Conservation (phyloP, 2,329 filamentous ascomycete species). For the Talaromyces sp. region DNA sequence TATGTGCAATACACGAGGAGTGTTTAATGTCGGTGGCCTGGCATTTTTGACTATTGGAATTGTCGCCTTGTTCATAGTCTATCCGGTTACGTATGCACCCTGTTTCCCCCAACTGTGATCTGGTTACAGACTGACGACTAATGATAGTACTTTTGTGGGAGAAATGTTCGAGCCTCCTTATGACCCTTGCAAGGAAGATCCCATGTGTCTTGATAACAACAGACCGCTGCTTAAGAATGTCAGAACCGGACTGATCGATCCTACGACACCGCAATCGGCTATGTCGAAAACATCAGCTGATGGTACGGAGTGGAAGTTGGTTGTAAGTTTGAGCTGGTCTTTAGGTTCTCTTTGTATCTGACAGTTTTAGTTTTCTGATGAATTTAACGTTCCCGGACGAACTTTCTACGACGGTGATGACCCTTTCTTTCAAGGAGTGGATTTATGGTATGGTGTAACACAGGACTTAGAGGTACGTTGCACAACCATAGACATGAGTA, state of each 20-base stretch:
- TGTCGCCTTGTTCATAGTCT: constrained; percentile 62
- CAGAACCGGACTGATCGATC: constrained; percentile 58
- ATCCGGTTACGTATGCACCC: constrained; percentile 59
- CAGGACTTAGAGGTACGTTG: constrained; percentile 57
- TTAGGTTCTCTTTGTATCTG: background rate
- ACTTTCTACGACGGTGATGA: constrained; percentile 69
- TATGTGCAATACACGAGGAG: constrained; percentile 59
- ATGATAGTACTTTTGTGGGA: constrained; percentile 53
- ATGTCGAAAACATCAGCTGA: constrained; percentile 52
- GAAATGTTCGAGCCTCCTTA: constrained; percentile 29
- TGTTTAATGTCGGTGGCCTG: constrained; percentile 61
- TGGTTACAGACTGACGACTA: constrained; percentile 2
- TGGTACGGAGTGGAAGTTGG: constrained; percentile 58
- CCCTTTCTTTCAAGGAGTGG: constrained; percentile 61
- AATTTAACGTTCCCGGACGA: constrained; percentile 62
- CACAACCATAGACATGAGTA: background rate
- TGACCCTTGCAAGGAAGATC: constrained; percentile 32
- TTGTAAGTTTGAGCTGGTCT: constrained; percentile 39
- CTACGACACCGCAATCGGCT: constrained; percentile 57
- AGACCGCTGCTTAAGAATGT: constrained; percentile 55
- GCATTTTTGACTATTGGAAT: constrained; percentile 56
- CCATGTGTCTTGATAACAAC: constrained; percentile 47
- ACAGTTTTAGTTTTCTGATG: constrained; percentile 57
- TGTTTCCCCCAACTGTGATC: background rate
- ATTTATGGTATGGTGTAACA: constrained; percentile 69